These are phyloP conservation scores for Chlorella variabilis DNA, from an alignment of 163 green algal genomes.

Conservation along the genomic window DNA sequence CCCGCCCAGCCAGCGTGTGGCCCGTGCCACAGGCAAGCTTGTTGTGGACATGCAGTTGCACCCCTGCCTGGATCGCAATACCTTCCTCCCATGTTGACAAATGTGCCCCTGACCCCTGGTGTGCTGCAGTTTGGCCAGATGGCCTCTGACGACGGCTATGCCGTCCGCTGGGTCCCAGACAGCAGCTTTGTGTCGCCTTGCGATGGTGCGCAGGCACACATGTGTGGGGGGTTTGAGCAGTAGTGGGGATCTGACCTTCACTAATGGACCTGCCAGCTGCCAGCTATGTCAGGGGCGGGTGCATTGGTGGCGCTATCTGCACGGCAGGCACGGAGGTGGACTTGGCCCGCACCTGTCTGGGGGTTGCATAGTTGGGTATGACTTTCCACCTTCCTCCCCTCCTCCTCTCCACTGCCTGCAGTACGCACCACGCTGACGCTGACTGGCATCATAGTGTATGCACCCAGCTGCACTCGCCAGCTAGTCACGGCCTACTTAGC, in stretches of 20 bases:
- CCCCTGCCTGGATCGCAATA: neutral
- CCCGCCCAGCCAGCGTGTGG: constrained; percentile 11
- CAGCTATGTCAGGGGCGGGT: too few species aligned
- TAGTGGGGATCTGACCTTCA: too few species aligned
- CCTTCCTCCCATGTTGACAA: too few species aligned
- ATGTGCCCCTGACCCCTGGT: too few species aligned
- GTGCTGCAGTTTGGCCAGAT: constrained; percentile 29
- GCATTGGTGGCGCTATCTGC: too few species aligned
- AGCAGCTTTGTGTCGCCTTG: constrained; percentile 7
- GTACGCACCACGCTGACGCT: constrained; percentile 16
- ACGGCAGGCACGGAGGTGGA: too few species aligned
- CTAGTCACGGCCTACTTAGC: neutral
- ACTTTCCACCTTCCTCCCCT: neutral
- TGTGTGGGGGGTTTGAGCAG: too few species aligned
- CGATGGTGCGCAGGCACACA: neutral
- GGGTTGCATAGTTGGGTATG: neutral
- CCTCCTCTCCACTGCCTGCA: neutral
- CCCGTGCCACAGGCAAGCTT: constrained; percentile 3
- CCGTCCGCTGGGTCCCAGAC: constrained; percentile 10
- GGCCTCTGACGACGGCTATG: constrained; percentile 1
- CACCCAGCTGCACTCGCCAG: neutral
- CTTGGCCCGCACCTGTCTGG: too few species aligned
- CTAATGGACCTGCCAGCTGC: too few species aligned
- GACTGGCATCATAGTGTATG: neutral
- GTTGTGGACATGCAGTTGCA: too few species aligned